Evolutionary conservation across 208 protist genomes (phyloP).

Genomic region (Acanthamoeba divionensis): DNA sequence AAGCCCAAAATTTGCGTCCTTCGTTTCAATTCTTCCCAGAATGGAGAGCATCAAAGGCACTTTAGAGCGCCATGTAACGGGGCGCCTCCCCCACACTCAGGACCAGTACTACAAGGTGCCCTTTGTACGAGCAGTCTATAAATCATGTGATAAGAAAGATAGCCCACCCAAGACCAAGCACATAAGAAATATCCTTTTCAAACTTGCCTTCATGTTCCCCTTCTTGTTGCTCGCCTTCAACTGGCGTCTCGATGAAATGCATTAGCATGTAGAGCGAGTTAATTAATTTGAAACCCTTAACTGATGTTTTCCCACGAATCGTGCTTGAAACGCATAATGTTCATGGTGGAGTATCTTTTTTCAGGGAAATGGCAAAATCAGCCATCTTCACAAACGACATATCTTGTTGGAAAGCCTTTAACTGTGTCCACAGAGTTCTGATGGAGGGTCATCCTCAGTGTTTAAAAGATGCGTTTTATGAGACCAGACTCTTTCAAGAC

Average conservation of each 20-base stretch:
- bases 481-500: neutral
- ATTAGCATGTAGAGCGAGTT: neutral
- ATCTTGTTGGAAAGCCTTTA: slow-evolving; percentile 34
- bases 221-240: neutral
- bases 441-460: neutral
- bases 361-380: neutral
- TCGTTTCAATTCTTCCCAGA: too few species aligned
- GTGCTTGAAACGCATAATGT: slow-evolving; percentile 47
- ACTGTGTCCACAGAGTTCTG: neutral
- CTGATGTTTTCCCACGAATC: neutral
- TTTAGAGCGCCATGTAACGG: neutral
- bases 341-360: neutral
- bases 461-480: neutral
- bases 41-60: slow-evolving; percentile 29
- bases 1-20: too few species aligned
- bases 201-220: neutral
- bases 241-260: neutral
- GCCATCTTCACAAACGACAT: neutral
- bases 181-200: slow-evolving; percentile 27
- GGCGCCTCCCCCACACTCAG: neutral
- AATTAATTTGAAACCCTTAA: neutral
- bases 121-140: neutral
- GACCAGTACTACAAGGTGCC: neutral
- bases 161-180: slow-evolving; percentile 40
- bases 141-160: slow-evolving; percentile 15